Evolutionary conservation across 257 asterid genomes (phyloP).

Genomic region (Solanum appendiculatum): DNA sequence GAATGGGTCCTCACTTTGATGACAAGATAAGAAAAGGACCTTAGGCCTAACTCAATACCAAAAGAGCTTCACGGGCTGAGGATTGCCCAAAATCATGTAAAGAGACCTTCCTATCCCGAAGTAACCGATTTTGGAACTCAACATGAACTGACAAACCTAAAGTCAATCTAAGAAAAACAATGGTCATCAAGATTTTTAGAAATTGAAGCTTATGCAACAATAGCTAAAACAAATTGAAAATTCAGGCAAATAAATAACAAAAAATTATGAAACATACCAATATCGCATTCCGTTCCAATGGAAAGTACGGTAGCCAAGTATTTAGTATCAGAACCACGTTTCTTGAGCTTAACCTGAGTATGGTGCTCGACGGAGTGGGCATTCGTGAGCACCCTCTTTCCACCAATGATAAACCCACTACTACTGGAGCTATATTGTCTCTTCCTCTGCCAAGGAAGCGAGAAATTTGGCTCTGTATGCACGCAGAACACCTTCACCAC

Average conservation of each 20-base stretch:
- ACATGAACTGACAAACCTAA: background rate
- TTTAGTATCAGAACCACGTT: conserved; percentile 21
- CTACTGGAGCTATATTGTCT: conserved; percentile 17
- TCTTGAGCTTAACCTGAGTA: conserved; percentile 19
- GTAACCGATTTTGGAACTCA: background rate
- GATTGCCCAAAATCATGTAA: background rate
- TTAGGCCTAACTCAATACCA: background rate
- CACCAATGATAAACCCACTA: conserved; percentile 14
- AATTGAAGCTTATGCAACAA: background rate
- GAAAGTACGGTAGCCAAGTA: conserved; percentile 18
- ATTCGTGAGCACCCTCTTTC: conserved; percentile 12
- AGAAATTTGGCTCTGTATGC: conserved; percentile 14
- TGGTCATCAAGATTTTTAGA: background rate
- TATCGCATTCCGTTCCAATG: conserved; percentile 16
- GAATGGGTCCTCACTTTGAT: background rate
- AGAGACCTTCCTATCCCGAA: background rate
- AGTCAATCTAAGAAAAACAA: background rate
- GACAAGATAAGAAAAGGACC: background rate
- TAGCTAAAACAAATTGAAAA: background rate
- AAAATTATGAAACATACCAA: background rate
- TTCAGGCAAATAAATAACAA: background rate
- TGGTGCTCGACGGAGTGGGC: conserved; percentile 21
- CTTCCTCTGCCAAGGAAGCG: conserved; percentile 19
- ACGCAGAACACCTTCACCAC: conserved; percentile 21
- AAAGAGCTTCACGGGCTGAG: background rate